Evolutionary conservation across 768 basidiomycete genomes (phyloP), one percentile per base, ranked within the genome.

Genomic region (Phlebiopsis flavidoalba): DNA sequence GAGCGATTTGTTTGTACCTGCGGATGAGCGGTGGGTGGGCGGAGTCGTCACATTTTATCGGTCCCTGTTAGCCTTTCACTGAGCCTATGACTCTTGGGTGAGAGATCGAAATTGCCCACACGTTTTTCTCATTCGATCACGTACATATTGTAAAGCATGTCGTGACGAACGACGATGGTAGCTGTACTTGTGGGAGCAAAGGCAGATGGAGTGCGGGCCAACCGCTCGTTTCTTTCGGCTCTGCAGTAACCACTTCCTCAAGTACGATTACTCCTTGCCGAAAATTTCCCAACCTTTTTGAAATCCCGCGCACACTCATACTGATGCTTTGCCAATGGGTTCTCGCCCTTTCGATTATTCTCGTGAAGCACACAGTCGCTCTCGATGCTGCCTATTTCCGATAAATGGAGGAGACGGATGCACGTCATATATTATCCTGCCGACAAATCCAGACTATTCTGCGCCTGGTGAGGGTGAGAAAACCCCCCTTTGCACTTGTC

Each of bases 401-500:
- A 69, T n/a, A n/a, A 71, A 71, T 37, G 66, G 75, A 31, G n/a
- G 71, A 75, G 31, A 75, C n/a, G 80, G 0, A 67, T 90, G 14
- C 80, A 91, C 67, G 82, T 84, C 19, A 75, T 90, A 24, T 89
- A 80, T 67, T 89, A 88, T 65, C 76, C n/a, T 83, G 0, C 91
- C 91, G 0, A 79, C 74, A 53, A 91, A 91, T 66, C 85, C 87
- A 0, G 68, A 74, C 0, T 91, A 85, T 63, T 85, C 80, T 0
- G 80, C 71, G 47, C 70, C 72, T 14, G n/a, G n/a, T n/a, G 64
- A 70, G 0, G 79, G n/a, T n/a, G 76, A 3, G 86, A 88, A 70
- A 79, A 76, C 53, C 91, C 91, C 0, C 91, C 91, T 8, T n/a
- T 84, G 83, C 58, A 76, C n/a, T 91, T 8, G 73, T 90, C n/a